Percentiles rank a stretch among this genome's conserved stretches.
These are phyloP conservation scores for Puccinia hordei DNA, from an alignment of 1,284 basidiomycete genomes.

Conservation along the genomic window DNA sequence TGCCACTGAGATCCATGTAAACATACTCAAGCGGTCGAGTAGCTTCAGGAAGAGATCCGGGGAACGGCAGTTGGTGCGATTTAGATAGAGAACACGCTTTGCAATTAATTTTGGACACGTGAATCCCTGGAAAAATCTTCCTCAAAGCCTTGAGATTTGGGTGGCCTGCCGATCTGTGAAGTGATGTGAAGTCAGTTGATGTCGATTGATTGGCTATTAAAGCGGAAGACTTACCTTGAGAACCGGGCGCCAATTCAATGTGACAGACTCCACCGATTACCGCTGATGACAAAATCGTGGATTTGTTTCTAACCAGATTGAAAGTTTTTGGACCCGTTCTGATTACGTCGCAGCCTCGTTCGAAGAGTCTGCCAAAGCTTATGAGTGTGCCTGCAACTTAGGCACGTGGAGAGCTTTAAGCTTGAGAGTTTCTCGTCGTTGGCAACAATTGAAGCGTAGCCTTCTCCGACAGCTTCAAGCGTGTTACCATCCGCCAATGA, in stretches of 20 bases:
- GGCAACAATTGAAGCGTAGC: too few relatives aligned
- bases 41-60: not conserved
- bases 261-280: not conserved
- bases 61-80: not conserved
- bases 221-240: not conserved
- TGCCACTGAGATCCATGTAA: not conserved
- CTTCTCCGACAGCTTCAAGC: not conserved
- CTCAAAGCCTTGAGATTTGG: not conserved
- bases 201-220: not conserved
- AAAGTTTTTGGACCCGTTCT: not conserved
- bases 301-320: not conserved
- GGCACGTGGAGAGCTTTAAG: not conserved
- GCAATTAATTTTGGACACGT: not conserved
- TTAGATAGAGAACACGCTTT: not conserved
- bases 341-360: not conserved
- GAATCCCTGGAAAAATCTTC: not conserved
- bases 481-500: not conserved
- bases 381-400: not conserved
- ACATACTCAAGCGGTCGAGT: not conserved
- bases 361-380: not conserved
- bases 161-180: not conserved
- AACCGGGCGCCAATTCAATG: not conserved
- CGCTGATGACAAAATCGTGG: not conserved
- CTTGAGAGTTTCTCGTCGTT: not conserved
- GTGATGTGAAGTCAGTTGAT: not conserved